phyloP scores from a whole-genome alignment of 2,329 filamentous ascomycete genomes.

The Truncatella angustata region DNA sequence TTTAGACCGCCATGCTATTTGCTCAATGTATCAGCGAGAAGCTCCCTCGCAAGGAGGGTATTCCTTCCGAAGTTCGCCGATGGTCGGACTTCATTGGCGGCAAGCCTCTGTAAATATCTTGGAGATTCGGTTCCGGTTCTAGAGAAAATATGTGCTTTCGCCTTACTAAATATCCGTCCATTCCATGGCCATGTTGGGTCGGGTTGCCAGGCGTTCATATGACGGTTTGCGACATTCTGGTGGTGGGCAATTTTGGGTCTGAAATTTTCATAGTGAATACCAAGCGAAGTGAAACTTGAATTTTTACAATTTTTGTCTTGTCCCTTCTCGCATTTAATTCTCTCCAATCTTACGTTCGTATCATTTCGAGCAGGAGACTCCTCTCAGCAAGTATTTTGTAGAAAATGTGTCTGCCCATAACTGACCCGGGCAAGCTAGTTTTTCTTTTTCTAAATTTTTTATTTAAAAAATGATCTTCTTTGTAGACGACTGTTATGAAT shows the following conservation, averaged over 20 bases:
- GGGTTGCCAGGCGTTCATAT: constrained; percentile 9
- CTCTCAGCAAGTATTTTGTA: too few relatives aligned
- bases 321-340: too few relatives aligned
- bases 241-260: constrained; percentile 5
- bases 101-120: constrained; percentile 65
- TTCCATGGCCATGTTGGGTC: neutral
- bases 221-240: neutral
- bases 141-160: constrained; percentile 1
- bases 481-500: too few relatives aligned
- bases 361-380: too few relatives aligned
- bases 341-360: too few relatives aligned
- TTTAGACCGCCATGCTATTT: constrained; percentile 89
- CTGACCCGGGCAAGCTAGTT: too few relatives aligned
- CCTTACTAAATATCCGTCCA: constrained; percentile 6
- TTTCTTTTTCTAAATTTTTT: too few relatives aligned
- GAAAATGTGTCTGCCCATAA: too few relatives aligned
- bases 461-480: too few relatives aligned
- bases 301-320: neutral
- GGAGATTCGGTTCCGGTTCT: neutral
- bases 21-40: constrained; percentile 97
- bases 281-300: constrained; percentile 1
- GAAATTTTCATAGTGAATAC: constrained; percentile 8
- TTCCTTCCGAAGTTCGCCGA: constrained; percentile 84
- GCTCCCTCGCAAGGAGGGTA: constrained; percentile 82
- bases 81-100: constrained; percentile 96